phyloP scores from a whole-genome alignment of 208 protist species.

The Leishmania aethiopica region DNA sequence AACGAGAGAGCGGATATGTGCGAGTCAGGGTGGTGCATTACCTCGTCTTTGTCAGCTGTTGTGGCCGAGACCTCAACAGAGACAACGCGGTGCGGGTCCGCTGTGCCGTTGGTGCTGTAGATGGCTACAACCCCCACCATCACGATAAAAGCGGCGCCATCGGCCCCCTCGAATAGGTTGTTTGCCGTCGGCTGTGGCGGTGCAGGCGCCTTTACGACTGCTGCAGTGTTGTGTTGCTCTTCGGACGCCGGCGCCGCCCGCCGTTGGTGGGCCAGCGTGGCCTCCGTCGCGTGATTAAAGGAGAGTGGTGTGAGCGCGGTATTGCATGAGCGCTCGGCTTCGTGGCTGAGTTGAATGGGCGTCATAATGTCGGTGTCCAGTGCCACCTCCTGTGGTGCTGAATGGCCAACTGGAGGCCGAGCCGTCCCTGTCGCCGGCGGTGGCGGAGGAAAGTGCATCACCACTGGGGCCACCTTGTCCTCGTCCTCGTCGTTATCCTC shows the following conservation, averaged over 20 bases:
- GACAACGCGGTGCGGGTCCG: slow-evolving; percentile 30
- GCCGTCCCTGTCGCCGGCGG: not conserved
- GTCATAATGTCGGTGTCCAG: not conserved
- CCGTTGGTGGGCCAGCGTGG: not conserved
- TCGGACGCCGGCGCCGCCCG: not conserved
- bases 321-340: not conserved
- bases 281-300: not conserved
- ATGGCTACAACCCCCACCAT: slow-evolving; percentile 36
- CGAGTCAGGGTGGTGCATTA: not conserved
- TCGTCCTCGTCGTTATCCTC: slow-evolving; percentile 21
- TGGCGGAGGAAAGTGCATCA: not conserved
- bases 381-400: not conserved
- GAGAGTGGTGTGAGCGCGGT: not conserved
- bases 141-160: slow-evolving; percentile 22
- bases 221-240: not conserved
- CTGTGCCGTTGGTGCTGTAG: slow-evolving; percentile 13
- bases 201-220: not conserved
- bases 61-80: not conserved
- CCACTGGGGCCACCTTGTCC: not conserved
- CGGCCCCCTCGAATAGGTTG: slow-evolving; percentile 53
- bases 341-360: not conserved
- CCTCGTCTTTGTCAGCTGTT: slow-evolving; percentile 1
- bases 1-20: slow-evolving; percentile 9
- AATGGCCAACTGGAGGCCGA: not conserved
- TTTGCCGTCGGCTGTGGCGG: slow-evolving; percentile 12